These are phyloP conservation scores for Penicillium desertorum DNA, from an alignment of 495 filamentous ascomycete species.

Conservation along the genomic window DNA sequence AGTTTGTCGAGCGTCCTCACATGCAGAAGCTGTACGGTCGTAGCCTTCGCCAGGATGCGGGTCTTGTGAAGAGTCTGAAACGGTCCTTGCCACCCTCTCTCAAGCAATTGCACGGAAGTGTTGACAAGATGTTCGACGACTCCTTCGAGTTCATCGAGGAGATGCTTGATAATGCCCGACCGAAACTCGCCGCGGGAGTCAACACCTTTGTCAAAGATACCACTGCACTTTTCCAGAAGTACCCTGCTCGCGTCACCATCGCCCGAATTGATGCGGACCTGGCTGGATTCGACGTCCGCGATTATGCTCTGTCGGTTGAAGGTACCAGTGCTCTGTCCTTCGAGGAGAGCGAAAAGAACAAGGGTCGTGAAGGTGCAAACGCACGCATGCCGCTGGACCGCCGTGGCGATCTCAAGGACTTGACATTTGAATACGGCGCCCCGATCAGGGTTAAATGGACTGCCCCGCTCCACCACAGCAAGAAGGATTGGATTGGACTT, in stretches of 20 bases:
- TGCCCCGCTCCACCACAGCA: slow-evolving; percentile 86
- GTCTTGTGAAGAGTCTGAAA: slow-evolving; percentile 85
- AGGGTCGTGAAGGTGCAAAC: slow-evolving; percentile 51
- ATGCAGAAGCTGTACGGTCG: slow-evolving; percentile 97
- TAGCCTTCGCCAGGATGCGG: slow-evolving; percentile 80
- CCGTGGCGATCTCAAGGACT: slow-evolving; percentile 62
- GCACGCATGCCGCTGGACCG: slow-evolving; percentile 51
- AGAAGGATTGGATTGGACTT: slow-evolving; percentile 91
- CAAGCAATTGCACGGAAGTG: slow-evolving; percentile 71
- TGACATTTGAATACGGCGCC: slow-evolving; percentile 84
- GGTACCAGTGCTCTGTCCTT: slow-evolving; percentile 57
- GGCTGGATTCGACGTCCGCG: slow-evolving; percentile 77
- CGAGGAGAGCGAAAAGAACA: slow-evolving; percentile 48
- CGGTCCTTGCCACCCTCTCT: slow-evolving; percentile 83
- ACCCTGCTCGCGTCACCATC: slow-evolving; percentile 84
- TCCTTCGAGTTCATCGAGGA: slow-evolving; percentile 88
- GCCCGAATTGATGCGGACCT: slow-evolving; percentile 78
- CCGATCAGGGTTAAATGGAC: slow-evolving; percentile 91
- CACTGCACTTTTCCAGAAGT: slow-evolving; percentile 80
- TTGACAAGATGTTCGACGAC: slow-evolving; percentile 83
- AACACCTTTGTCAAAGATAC: slow-evolving; percentile 87
- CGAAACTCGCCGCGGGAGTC: slow-evolving; percentile 83
- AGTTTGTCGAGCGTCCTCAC: slow-evolving; percentile 91
- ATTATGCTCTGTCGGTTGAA: slow-evolving; percentile 76
- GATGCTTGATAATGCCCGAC: slow-evolving; percentile 80